These are phyloP conservation scores for Trifolium pratense DNA, from an alignment of 306 rosid genomes.

Conservation along the genomic window DNA sequence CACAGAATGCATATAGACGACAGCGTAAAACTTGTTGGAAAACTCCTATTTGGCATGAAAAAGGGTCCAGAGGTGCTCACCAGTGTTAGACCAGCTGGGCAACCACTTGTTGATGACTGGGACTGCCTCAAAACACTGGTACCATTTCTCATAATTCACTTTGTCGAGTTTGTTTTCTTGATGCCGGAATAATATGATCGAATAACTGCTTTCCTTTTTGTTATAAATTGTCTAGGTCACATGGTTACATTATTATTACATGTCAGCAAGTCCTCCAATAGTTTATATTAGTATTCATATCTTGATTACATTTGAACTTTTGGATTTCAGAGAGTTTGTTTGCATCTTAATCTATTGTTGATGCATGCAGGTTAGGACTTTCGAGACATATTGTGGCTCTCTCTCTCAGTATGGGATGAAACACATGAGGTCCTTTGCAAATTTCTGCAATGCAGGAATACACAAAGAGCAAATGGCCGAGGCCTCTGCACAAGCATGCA, in stretches of 20 bases:
- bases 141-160: slow-evolving; percentile 27
- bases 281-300: slow-evolving; percentile 1
- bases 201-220: slow-evolving; percentile 21
- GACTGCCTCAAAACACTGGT: slow-evolving; percentile 83
- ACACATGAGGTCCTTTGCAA: slow-evolving; percentile 90
- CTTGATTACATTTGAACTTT: slow-evolving; percentile 17
- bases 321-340: slow-evolving; percentile 30
- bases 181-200: slow-evolving; percentile 13
- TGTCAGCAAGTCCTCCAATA: slow-evolving; percentile 1
- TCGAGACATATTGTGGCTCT: slow-evolving; percentile 84
- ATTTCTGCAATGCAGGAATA: slow-evolving; percentile 82
- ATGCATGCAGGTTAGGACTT: slow-evolving; percentile 75
- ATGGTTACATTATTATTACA: slow-evolving; percentile 15
- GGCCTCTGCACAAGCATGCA: slow-evolving; percentile 85
- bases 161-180: slow-evolving; percentile 23
- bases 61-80: slow-evolving; percentile 74
- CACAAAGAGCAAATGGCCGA: slow-evolving; percentile 70
- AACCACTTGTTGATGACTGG: slow-evolving; percentile 90
- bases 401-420: slow-evolving; percentile 94
- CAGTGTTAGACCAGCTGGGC: slow-evolving; percentile 66
- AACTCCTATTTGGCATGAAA: slow-evolving; percentile 82
- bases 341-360: slow-evolving; percentile 3
- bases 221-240: slow-evolving; percentile 20
- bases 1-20: slow-evolving; percentile 89
- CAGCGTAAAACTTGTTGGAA: slow-evolving; percentile 76